Conservation (phyloP, 768 basidiomycete species). For the Leccinum ochraceum region DNA sequence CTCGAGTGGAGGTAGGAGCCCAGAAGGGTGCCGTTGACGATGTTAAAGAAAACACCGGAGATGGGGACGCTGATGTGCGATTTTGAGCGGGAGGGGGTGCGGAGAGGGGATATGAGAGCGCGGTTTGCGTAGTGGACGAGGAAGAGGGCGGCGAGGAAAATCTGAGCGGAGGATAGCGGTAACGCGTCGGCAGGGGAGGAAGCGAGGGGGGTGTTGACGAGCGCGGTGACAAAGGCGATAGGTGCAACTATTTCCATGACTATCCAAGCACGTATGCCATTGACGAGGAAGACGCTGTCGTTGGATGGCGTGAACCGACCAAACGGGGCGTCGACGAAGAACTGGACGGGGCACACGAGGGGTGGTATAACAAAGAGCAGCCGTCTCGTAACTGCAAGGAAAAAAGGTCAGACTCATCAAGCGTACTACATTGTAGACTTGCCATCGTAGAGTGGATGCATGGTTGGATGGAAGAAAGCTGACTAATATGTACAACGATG, state of each 20-base stretch:
- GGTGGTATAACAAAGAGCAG: conserved; percentile 47
- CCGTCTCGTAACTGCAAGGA: conserved; percentile 39
- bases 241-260: conserved; percentile 75
- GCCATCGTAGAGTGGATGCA: neutral
- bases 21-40: conserved; percentile 67
- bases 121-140: conserved; percentile 84
- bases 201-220: conserved; percentile 51
- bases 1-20: conserved; percentile 71
- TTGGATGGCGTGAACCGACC: conserved; percentile 64
- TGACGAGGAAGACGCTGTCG: conserved; percentile 50
- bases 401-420: conserved; percentile 17
- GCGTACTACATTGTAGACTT: neutral
- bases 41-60: conserved; percentile 63
- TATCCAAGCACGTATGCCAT: conserved; percentile 73
- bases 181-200: conserved; percentile 29
- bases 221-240: conserved; percentile 48
- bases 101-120: conserved; percentile 73
- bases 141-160: conserved; percentile 58
- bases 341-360: conserved; percentile 37
- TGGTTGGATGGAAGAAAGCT: conserved; percentile 2
- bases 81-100: conserved; percentile 77
- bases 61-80: conserved; percentile 68
- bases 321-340: conserved; percentile 74
- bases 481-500: conserved; percentile 32
- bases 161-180: conserved; percentile 41